Evolutionary conservation across 208 protist genomes (phyloP).

Genomic region (Leptomonas pyrrhocoris): DNA sequence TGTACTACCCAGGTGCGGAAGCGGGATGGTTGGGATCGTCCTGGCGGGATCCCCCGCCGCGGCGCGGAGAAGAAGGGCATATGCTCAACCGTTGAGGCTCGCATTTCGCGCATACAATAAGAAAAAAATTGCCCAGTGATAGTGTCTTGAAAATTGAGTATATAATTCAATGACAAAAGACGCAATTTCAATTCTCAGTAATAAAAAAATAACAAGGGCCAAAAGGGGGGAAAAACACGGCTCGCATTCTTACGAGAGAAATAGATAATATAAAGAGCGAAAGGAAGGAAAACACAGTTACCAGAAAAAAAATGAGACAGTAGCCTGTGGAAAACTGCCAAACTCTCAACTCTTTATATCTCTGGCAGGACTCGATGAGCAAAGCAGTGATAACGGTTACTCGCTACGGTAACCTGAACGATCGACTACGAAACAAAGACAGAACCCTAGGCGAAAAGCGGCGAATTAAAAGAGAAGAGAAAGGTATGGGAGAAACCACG

Average conservation of each 20-base stretch:
- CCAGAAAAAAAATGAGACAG: background rate
- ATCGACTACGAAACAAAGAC: slow-evolving; percentile 12
- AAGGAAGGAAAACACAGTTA: background rate
- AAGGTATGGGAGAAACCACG: too few species aligned
- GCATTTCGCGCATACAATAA: background rate
- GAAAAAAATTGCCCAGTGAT: background rate
- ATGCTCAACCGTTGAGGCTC: background rate
- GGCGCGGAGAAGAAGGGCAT: background rate
- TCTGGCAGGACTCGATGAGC: too few species aligned
- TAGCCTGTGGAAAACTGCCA: too few species aligned
- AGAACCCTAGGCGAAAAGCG: slow-evolving; percentile 1
- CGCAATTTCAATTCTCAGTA: background rate
- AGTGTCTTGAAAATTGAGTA: background rate
- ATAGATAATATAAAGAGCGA: background rate
- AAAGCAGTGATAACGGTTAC: too few species aligned
- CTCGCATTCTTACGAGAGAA: too few species aligned
- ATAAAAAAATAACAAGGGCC: too few species aligned
- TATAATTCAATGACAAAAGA: background rate
- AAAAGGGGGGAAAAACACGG: too few species aligned
- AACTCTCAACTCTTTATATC: too few species aligned
- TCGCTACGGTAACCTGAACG: too few species aligned
- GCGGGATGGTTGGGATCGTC: background rate
- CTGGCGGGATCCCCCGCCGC: background rate
- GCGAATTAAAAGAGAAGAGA: too few species aligned
- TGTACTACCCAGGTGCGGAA: background rate